phyloP scores from a whole-genome alignment of 768 basidiomycete species.

The Lactifluus hygrophoroides region DNA sequence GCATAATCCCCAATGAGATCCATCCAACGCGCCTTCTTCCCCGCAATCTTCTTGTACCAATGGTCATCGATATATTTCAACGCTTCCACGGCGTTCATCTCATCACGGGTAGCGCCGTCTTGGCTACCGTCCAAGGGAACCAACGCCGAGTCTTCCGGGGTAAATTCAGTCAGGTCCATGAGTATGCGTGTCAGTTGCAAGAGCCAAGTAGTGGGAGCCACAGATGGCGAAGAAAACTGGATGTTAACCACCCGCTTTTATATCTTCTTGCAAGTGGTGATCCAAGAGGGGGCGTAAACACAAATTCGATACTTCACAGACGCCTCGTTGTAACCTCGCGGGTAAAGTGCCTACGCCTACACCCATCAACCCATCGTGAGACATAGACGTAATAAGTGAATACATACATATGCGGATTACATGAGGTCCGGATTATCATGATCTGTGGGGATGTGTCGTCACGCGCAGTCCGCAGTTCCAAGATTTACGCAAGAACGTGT shows the following conservation, averaged over 20 bases:
- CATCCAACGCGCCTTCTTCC: constrained; percentile 46
- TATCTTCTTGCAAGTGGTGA: background rate
- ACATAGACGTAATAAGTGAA: background rate
- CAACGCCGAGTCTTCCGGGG: background rate
- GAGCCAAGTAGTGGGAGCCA: background rate
- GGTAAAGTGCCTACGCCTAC: background rate
- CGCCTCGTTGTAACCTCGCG: background rate
- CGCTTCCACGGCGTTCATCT: constrained; percentile 18
- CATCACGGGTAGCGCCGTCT: background rate
- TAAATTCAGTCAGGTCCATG: background rate
- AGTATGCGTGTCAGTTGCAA: background rate
- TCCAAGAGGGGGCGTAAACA: background rate
- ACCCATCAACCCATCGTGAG: background rate
- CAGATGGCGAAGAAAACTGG: background rate
- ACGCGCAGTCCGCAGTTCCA: constrained; percentile 5
- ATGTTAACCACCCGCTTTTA: background rate
- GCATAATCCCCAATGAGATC: constrained; percentile 66
- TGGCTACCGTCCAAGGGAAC: background rate
- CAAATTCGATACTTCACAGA: background rate
- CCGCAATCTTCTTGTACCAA: constrained; percentile 33
- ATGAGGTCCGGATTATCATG: background rate
- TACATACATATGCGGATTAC: background rate
- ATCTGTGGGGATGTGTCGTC: background rate
- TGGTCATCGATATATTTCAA: constrained; percentile 28
- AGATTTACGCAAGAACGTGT: background rate